phyloP scores from a whole-genome alignment of 768 basidiomycete genomes.

The Clathrus columnatus region DNA sequence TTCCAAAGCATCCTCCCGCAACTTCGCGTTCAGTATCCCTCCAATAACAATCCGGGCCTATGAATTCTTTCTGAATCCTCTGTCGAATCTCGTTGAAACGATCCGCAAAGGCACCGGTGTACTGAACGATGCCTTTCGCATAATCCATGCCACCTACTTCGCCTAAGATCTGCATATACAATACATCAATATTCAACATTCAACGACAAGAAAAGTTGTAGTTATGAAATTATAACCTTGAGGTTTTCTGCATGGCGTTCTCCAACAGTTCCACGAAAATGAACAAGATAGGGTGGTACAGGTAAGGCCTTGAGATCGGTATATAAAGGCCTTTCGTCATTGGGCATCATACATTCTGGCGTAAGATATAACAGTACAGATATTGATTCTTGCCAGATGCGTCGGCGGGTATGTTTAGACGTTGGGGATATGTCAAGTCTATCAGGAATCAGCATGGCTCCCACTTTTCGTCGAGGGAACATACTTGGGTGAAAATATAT shows the following conservation, averaged over 20 bases:
- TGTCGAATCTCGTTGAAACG: slow-evolving; percentile 40
- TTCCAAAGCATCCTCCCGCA: slow-evolving; percentile 54
- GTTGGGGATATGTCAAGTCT: slow-evolving; percentile 51
- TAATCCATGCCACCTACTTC: slow-evolving; percentile 57
- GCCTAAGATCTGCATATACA: slow-evolving; percentile 54
- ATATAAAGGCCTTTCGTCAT: slow-evolving; percentile 47
- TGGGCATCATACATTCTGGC: slow-evolving; percentile 50
- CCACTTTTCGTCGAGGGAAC: slow-evolving; percentile 11
- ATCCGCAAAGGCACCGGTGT: slow-evolving; percentile 38
- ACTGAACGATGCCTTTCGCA: slow-evolving; percentile 38
- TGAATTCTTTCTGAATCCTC: slow-evolving; percentile 45
- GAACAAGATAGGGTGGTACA: slow-evolving; percentile 61
- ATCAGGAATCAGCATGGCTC: not conserved
- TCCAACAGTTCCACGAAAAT: slow-evolving; percentile 52
- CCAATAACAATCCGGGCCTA: slow-evolving; percentile 74
- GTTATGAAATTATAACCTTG: slow-evolving; percentile 37
- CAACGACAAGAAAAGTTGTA: not conserved
- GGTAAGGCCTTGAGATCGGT: slow-evolving; percentile 46
- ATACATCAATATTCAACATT: not conserved
- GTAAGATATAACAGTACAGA: slow-evolving; percentile 56
- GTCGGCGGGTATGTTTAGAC: slow-evolving; percentile 53
- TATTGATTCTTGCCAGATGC: slow-evolving; percentile 76
- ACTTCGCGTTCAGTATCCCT: slow-evolving; percentile 28
- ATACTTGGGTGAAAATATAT: slow-evolving; percentile 72
- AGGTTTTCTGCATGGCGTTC: slow-evolving; percentile 74